Conservation (phyloP, 2,329 filamentous ascomycete genomes). For the Apiospora kogelbergensis region DNA sequence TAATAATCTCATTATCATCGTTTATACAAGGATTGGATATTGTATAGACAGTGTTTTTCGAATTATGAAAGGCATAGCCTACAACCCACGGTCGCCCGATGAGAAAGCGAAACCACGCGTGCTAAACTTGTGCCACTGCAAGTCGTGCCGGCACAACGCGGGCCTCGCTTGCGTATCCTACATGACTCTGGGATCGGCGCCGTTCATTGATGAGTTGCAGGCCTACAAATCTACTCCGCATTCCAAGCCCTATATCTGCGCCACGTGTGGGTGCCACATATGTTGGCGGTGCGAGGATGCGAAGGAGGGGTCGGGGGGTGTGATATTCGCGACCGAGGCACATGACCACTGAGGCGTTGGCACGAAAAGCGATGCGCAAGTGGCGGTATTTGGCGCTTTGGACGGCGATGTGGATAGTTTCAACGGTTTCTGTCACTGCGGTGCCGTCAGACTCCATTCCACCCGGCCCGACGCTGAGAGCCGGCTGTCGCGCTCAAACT, state of each 20-base stretch:
- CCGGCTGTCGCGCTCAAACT: slow-evolving; percentile 43
- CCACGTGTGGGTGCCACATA: slow-evolving; percentile 42
- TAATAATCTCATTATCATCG: too few species aligned
- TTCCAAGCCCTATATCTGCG: slow-evolving; percentile 38
- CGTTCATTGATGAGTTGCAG: slow-evolving; percentile 17
- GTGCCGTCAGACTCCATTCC: slow-evolving; percentile 55
- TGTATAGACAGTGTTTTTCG: too few species aligned
- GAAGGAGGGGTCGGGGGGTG: slow-evolving; percentile 39
- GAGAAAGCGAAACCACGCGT: neutral
- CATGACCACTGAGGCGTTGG: neutral
- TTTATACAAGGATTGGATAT: too few species aligned
- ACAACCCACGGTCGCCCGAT: too few species aligned
- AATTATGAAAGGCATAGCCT: too few species aligned
- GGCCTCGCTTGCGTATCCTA: slow-evolving; percentile 41
- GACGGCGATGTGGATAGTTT: slow-evolving; percentile 27
- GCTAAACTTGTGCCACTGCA: slow-evolving; percentile 31
- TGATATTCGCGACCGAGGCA: too few species aligned
- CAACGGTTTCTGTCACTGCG: slow-evolving; percentile 53
- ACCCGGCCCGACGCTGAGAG: slow-evolving; percentile 52
- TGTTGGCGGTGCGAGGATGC: slow-evolving; percentile 33
- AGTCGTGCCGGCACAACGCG: slow-evolving; percentile 30
- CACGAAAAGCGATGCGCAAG: neutral
- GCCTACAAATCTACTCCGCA: slow-evolving; percentile 14
- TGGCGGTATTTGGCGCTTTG: too few species aligned
- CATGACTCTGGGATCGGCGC: slow-evolving; percentile 25